A percentile compares a stretch with the other conserved stretches of the same genome.
Conservation (phyloP, 2,329 filamentous ascomycete genomes). For the Furcasterigmium furcatum region DNA sequence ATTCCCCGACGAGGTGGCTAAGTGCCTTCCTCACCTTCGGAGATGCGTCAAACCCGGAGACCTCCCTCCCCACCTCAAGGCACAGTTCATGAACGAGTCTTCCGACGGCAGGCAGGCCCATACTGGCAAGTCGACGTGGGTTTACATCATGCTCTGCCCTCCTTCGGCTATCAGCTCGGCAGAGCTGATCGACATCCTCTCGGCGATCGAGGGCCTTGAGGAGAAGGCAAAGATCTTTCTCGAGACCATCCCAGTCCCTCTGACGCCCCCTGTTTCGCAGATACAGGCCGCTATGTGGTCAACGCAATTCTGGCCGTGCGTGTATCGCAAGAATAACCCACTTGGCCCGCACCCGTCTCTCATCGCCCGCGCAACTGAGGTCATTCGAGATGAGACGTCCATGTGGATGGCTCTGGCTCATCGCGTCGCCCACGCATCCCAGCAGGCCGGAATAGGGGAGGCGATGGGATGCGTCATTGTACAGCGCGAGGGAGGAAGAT, state of each 20-base stretch:
- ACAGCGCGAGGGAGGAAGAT: slow-evolving; percentile 51
- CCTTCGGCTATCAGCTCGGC: slow-evolving; percentile 48
- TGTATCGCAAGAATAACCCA: slow-evolving; percentile 85
- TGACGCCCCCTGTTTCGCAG: slow-evolving; percentile 71
- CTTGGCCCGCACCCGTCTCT: slow-evolving; percentile 79
- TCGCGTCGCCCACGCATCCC: slow-evolving; percentile 57
- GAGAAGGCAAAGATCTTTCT: slow-evolving; percentile 49
- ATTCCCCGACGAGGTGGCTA: slow-evolving; percentile 58
- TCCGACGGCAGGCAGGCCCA: slow-evolving; percentile 52
- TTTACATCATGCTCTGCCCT: slow-evolving; percentile 55
- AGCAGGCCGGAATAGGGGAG: slow-evolving; percentile 59
- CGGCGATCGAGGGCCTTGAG: slow-evolving; percentile 46
- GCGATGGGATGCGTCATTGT: slow-evolving; percentile 74
- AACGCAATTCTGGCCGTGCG: slow-evolving; percentile 75
- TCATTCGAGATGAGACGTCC: slow-evolving; percentile 61
- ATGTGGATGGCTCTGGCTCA: slow-evolving; percentile 68
- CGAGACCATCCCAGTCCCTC: slow-evolving; percentile 64
- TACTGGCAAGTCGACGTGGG: slow-evolving; percentile 57
- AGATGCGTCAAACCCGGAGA: slow-evolving; percentile 71
- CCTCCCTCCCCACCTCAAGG: slow-evolving; percentile 63
- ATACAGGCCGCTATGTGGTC: slow-evolving; percentile 74
- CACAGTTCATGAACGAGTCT: slow-evolving; percentile 57
- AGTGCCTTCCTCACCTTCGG: slow-evolving; percentile 68
- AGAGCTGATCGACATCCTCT: slow-evolving; percentile 46
- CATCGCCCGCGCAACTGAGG: slow-evolving; percentile 65